These are phyloP conservation scores for Botrytis byssoidea DNA, from an alignment of 2,329 filamentous ascomycete genomes.

Conservation along the genomic window DNA sequence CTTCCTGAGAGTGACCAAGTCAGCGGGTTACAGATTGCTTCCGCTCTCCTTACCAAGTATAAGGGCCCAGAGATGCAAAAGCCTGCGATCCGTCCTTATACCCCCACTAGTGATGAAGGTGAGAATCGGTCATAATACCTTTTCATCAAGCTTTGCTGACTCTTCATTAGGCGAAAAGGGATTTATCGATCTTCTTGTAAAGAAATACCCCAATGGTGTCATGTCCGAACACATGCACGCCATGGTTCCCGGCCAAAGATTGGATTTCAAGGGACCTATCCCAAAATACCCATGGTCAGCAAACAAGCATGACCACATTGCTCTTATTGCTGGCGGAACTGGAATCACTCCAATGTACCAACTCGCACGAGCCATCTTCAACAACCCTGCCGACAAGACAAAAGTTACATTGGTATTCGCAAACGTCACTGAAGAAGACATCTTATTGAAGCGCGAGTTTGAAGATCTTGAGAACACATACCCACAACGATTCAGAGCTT, in stretches of 20 bases:
- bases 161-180: conserved; percentile 63
- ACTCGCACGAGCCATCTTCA: conserved; percentile 86
- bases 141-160: conserved; percentile 24
- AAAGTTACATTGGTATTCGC: conserved; percentile 95
- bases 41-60: conserved; percentile 89
- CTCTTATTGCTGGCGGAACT: conserved; percentile 87
- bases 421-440: conserved; percentile 86
- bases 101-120: conserved; percentile 85
- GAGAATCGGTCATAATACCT: conserved; percentile 30
- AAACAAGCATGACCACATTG: conserved; percentile 93
- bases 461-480: conserved; percentile 89
- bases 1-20: conserved; percentile 81
- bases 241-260: conserved; percentile 75
- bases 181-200: conserved; percentile 84
- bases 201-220: conserved; percentile 84
- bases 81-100: conserved; percentile 87
- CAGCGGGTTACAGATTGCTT: conserved; percentile 77
- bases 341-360: conserved; percentile 99
- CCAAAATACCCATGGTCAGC: conserved; percentile 86
- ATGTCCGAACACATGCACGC: conserved; percentile 90
- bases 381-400: conserved; percentile 93
- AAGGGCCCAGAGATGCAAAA: conserved; percentile 81
- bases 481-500: conserved; percentile 90
- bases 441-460: conserved; percentile 83
- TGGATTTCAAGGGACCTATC: conserved; percentile 93